phyloP scores from a whole-genome alignment of 129 eudicot genomes.

The Chrysanthemum seticuspe region DNA sequence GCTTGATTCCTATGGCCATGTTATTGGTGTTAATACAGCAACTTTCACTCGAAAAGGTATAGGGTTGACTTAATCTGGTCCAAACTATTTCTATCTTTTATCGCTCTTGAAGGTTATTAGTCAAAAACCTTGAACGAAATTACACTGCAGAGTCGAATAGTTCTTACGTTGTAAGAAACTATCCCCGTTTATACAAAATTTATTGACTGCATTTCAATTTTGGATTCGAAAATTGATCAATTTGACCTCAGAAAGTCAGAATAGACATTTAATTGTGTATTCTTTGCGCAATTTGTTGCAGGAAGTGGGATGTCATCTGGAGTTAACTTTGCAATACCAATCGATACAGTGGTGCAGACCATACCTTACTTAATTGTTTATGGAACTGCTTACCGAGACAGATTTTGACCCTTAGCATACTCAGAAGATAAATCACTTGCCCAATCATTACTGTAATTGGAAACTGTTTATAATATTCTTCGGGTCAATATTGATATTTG shows the following conservation, averaged over 20 bases:
- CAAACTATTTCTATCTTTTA: neutral
- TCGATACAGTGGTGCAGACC: constrained; percentile 66
- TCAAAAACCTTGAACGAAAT: neutral
- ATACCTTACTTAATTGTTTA: constrained; percentile 83
- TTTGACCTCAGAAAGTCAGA: constrained; percentile 14
- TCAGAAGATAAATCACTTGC: neutral
- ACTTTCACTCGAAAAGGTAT: constrained; percentile 95
- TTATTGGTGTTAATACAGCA: constrained; percentile 94
- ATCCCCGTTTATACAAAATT: neutral
- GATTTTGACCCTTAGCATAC: neutral
- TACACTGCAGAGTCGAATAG: no score
- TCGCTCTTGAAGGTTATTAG: neutral
- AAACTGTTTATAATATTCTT: constrained; percentile 7
- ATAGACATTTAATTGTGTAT: neutral
- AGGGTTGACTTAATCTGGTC: neutral
- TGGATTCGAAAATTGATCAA: neutral
- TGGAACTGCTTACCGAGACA: constrained; percentile 26
- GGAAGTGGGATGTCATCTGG: constrained; percentile 89
- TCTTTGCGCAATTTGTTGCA: constrained; percentile 35
- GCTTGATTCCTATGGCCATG: constrained; percentile 85
- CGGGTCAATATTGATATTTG: neutral
- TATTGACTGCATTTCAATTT: neutral
- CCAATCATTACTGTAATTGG: neutral
- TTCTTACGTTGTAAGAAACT: no score
- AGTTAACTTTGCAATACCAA: constrained; percentile 94